Evolutionary conservation across 306 rosid genomes (phyloP).

Genomic region (Phaseolus lunatus): DNA sequence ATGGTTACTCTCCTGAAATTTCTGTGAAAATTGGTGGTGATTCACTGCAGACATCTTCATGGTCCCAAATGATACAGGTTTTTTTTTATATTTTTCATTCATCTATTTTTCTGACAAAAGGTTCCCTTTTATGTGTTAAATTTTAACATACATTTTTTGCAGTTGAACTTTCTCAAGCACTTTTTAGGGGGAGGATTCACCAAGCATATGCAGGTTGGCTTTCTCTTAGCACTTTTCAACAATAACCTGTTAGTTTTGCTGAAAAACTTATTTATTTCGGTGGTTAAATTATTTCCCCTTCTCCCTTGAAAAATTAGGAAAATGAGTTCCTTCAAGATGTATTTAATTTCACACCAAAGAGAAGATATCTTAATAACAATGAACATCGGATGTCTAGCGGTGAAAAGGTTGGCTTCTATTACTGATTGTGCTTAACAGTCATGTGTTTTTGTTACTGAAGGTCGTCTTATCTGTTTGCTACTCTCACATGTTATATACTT

Average conservation of each 20-base stretch:
- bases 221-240: conserved; percentile 27
- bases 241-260: neutral
- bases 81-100: conserved; percentile 11
- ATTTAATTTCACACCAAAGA: conserved; percentile 83
- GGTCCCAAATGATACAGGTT: conserved; percentile 88
- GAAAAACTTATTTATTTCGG: conserved; percentile 2
- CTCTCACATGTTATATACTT: neutral
- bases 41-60: conserved; percentile 74
- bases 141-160: conserved; percentile 38
- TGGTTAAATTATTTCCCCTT: neutral
- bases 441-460: conserved; percentile 14
- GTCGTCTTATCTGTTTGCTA: conserved; percentile 3
- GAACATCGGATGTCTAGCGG: conserved; percentile 72
- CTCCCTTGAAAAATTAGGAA: conserved; percentile 59
- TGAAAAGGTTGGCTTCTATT: conserved; percentile 68
- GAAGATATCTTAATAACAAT: conserved; percentile 46
- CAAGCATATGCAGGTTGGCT: conserved; percentile 92
- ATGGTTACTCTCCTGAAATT: conserved; percentile 77
- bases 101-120: neutral
- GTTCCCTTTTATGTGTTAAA: neutral
- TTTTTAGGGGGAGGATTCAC: conserved; percentile 94
- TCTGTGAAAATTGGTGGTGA: conserved; percentile 82
- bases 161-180: conserved; percentile 85
- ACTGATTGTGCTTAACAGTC: too few species aligned
- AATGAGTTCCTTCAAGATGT: conserved; percentile 85